These are phyloP conservation scores for Entelexis sorbosivorans DNA, from an alignment of 1,139 yeast genomes.

Conservation along the genomic window DNA sequence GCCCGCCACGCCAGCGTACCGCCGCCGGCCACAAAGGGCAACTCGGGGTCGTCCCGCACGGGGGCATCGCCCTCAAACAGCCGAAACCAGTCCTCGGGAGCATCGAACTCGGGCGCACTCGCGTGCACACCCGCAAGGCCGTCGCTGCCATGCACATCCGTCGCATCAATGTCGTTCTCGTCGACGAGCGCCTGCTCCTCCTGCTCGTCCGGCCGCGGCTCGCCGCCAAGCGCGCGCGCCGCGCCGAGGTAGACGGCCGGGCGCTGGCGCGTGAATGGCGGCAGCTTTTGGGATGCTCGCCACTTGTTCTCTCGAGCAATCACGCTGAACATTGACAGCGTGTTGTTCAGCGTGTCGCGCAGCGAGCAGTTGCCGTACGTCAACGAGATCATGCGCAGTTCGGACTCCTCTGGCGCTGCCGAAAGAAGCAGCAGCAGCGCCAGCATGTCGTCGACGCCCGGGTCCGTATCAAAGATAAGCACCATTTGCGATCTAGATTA, in stretches of 20 bases:
- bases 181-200: slow-evolving; percentile 25
- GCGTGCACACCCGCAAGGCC: slow-evolving; percentile 35
- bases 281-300: slow-evolving; percentile 23
- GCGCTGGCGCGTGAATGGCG: slow-evolving; percentile 25
- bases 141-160: slow-evolving; percentile 35
- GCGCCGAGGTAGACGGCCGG: slow-evolving; percentile 33
- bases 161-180: slow-evolving; percentile 28
- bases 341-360: slow-evolving; percentile 31
- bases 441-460: slow-evolving; percentile 36
- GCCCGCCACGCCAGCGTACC: slow-evolving; percentile 29
- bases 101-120: slow-evolving; percentile 31
- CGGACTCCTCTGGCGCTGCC: slow-evolving; percentile 25
- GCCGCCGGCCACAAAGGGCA: slow-evolving; percentile 29
- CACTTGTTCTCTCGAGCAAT: slow-evolving; percentile 27
- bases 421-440: slow-evolving; percentile 33
- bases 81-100: slow-evolving; percentile 28
- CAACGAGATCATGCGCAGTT: slow-evolving; percentile 32
- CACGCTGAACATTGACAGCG: slow-evolving; percentile 31
- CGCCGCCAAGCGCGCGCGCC: slow-evolving; percentile 25
- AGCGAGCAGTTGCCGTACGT: slow-evolving; percentile 36
- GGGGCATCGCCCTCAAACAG: slow-evolving; percentile 21
- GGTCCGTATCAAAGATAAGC: slow-evolving; percentile 34
- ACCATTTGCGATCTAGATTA: slow-evolving; percentile 8
- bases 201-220: slow-evolving; percentile 33
- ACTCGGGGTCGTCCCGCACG: slow-evolving; percentile 4